phyloP scores from a whole-genome alignment of 139 green algal species.

The Desmodesmus armatus region DNA sequence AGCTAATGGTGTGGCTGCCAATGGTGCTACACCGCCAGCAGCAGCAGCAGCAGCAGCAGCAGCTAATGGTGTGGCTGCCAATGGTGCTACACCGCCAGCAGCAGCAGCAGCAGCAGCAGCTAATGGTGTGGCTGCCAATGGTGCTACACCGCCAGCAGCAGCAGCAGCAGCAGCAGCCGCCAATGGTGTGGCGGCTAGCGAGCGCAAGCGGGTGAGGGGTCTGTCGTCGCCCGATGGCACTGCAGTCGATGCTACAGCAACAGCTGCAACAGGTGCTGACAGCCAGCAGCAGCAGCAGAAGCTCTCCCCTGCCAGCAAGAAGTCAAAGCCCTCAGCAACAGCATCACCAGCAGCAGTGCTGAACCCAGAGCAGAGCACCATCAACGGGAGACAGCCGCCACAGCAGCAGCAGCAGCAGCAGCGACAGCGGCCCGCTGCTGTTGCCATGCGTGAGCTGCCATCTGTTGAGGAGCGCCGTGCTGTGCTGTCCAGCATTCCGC shows the following conservation, averaged over 20 bases:
- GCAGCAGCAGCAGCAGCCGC: background rate
- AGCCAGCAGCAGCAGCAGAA: too few relatives aligned
- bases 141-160: background rate
- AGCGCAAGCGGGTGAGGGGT: too few relatives aligned
- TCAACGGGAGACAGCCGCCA: background rate
- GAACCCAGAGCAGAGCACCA: too few relatives aligned
- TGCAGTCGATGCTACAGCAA: background rate
- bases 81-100: constrained; percentile 26
- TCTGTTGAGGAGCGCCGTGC: background rate
- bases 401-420: constrained; percentile 8
- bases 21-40: too few relatives aligned
- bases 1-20: too few relatives aligned
- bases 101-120: background rate
- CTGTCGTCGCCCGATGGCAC: too few relatives aligned
- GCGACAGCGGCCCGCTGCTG: background rate
- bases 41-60: constrained; percentile 29
- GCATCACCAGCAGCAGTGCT: too few relatives aligned
- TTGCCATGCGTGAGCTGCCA: background rate
- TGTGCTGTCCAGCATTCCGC: background rate
- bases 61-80: constrained; percentile 19
- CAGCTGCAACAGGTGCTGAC: background rate
- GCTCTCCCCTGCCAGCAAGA: too few relatives aligned
- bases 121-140: background rate
- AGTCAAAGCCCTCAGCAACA: too few relatives aligned
- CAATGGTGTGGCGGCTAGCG: background rate